Evolutionary conservation across 805 yeast species (phyloP), one percentile per base, ranked within the genome.

Genomic region (Schizosaccharomyces pombe): DNA sequence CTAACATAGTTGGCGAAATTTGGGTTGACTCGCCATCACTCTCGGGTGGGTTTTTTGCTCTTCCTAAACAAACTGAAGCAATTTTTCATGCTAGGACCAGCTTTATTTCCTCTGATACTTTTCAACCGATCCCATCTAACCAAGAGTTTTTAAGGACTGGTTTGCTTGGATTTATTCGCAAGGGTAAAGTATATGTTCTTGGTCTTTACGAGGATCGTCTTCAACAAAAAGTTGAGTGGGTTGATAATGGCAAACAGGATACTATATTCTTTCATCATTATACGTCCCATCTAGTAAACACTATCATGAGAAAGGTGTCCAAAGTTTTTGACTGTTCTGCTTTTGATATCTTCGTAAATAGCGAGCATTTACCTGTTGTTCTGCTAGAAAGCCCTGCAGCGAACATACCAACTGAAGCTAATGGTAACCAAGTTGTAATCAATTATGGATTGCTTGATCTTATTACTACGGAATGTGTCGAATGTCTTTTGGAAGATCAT

Each of bases 1-100:
- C 75, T 52, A 76, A 83, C 62, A 85, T 82, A 58, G 84, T 91
- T 14, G 98, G 98, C 29, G 99, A 91, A 65, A 80, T 91, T 33
- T 91, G 97, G 97, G 83, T 91, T n/a, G 95, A 87, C 61, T 81
- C 93, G 47, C 89, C 89, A 1, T 82, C 93, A 57, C 67, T 91
- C 5, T 80, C 94, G 1, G 95, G 94, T 14, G 95, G 94, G 0
- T 84, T 82, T 62, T 85, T 86, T 80, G 87, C 78, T 1, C 65
- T 75, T 19, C 79, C 67, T 28, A 77, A 68, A 53, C 85, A 82
- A 47, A 82, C 93, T 0, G 79, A 76, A 56, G 74, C 72, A 57
- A 80, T 85, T 1, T 85, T 85, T 66, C 91, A 82, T 61, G 94
- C 94, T 0, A 75, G 12, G 16, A 54, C 47, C 14, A 40, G 32